Base-by-base conservation (phyloP, 169 alveolate genomes). In the Plasmodium adleri region DNA sequence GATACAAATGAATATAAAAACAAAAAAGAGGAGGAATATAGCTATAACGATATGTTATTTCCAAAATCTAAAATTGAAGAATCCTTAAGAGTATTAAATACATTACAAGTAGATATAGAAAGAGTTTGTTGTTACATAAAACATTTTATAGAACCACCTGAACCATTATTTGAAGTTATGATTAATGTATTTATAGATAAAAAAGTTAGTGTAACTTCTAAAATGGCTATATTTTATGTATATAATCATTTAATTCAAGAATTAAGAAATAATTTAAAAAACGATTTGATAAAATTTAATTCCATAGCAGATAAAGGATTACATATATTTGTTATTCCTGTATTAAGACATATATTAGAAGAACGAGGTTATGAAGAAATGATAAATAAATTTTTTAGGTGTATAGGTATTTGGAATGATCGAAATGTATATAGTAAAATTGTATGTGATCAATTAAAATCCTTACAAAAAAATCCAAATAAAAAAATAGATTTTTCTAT, bases 201-300 rank as follows among this genome's bases (percentile, higher is more conserved):
- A 9, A 24, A 60, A 59, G 86, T 85, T 45, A 13, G 5, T 9
- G 39, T 71, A 72, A 85, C 49, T 71, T 85, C 92, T 0, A 85
- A 85, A 71, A 85, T 71, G 32, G 92, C 92, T 2, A 85, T 71
- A n/a, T 85, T 85, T 39, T 85, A 85, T 85, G 92, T 85, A 22
- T 85, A 85, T 71, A 85, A 85, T 85, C 92, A 85, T 71, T 85
- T 85, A 54, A 85, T 85, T 20, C 92, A 85, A 72, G 92, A 85
- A 52, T 59, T 85, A 49, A 39, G 87, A 85, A 70, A 85, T 71
- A 85, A 68, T 49, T 85, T 59, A 20, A 71, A 39, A 66, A 85
- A 85, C 24, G 70, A 85, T 60, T 47, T 85, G 15, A 49, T 20
- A 10, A 85, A 24, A 85, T 85, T 59, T 85, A 54, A 59, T 32